phyloP scores from a whole-genome alignment of 768 basidiomycete species.

The Clavaria fumosa region DNA sequence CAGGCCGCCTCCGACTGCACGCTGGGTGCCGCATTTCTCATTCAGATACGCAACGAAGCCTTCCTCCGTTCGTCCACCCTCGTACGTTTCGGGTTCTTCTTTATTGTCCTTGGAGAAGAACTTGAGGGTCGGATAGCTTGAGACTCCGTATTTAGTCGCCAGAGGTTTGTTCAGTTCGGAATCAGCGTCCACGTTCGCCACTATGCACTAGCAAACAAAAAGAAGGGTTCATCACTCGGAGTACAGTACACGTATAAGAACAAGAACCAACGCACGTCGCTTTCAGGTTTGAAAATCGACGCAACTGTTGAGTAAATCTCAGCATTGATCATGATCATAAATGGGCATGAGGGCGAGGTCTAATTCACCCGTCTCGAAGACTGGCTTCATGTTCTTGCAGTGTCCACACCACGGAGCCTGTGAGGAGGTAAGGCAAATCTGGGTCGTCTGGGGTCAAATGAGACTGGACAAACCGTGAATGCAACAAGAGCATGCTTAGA shows the following conservation, averaged over 20 bases:
- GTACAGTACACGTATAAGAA: not conserved
- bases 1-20: conserved; percentile 70
- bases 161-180: conserved; percentile 63
- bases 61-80: conserved; percentile 52
- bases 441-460: conserved; percentile 4
- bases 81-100: conserved; percentile 46
- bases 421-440: conserved; percentile 6
- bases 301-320: conserved; percentile 39
- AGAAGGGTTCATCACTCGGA: conserved; percentile 1
- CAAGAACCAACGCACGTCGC: conserved; percentile 33
- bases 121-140: conserved; percentile 86
- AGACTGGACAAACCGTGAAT: conserved; percentile 42
- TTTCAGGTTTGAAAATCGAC: conserved; percentile 59
- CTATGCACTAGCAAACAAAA: conserved; percentile 60
- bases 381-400: conserved; percentile 84
- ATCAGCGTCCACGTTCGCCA: conserved; percentile 88
- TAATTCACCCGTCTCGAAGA: conserved; percentile 58
- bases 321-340: conserved; percentile 5
- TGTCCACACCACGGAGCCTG: conserved; percentile 83
- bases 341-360: not conserved
- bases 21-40: conserved; percentile 73
- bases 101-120: conserved; percentile 74
- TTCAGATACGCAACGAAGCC: conserved; percentile 74
- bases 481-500: conserved; percentile 75
- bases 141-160: conserved; percentile 54